Percentiles rank a stretch among this genome's conserved stretches.
Conservation (phyloP, 2,329 filamentous ascomycete genomes). For the Penicillium sp. region DNA sequence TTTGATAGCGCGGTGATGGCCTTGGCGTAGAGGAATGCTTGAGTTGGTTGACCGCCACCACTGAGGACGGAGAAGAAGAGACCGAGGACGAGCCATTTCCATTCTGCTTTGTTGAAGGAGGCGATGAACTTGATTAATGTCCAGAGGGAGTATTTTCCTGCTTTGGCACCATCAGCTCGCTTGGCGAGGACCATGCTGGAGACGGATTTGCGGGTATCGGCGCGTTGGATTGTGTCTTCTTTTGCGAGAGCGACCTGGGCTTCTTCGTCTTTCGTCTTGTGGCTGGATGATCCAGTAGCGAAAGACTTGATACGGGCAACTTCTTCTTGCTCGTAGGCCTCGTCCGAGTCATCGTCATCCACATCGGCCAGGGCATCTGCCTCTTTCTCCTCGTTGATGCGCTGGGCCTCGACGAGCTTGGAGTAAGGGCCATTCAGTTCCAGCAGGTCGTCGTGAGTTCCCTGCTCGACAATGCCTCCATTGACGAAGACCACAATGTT, state of each 20-base stretch:
- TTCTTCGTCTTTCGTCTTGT: conserved; percentile 31
- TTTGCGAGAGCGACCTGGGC: conserved; percentile 28
- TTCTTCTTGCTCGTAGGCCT: conserved; percentile 31
- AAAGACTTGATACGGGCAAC: conserved; percentile 38
- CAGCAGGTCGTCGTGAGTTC: conserved; percentile 80
- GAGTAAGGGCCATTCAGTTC: conserved; percentile 74
- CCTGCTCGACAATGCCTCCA: conserved; percentile 89
- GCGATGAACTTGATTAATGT: conserved; percentile 78
- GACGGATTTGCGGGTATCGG: conserved; percentile 57
- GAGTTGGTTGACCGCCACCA: conserved; percentile 77
- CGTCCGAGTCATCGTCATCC: conserved; percentile 31
- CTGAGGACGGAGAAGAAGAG: conserved; percentile 75
- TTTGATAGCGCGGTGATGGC: conserved; percentile 74
- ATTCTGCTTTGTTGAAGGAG: conserved; percentile 77
- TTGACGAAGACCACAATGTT: conserved; percentile 93
- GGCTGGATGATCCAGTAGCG: conserved; percentile 31
- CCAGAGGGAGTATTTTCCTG: conserved; percentile 70
- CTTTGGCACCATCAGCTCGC: conserved; percentile 56
- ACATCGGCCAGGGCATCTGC: conserved; percentile 34
- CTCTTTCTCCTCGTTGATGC: conserved; percentile 65
- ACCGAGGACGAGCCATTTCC: conserved; percentile 72
- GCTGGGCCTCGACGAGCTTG: conserved; percentile 85
- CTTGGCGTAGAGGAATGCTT: conserved; percentile 86
- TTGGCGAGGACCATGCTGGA: conserved; percentile 73
- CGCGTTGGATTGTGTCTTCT: conserved; percentile 40